A percentile compares a stretch with the other conserved stretches of the same genome.
These are phyloP conservation scores for Opeltia flavorubescens DNA, from an alignment of 495 filamentous ascomycete species.

Conservation along the genomic window DNA sequence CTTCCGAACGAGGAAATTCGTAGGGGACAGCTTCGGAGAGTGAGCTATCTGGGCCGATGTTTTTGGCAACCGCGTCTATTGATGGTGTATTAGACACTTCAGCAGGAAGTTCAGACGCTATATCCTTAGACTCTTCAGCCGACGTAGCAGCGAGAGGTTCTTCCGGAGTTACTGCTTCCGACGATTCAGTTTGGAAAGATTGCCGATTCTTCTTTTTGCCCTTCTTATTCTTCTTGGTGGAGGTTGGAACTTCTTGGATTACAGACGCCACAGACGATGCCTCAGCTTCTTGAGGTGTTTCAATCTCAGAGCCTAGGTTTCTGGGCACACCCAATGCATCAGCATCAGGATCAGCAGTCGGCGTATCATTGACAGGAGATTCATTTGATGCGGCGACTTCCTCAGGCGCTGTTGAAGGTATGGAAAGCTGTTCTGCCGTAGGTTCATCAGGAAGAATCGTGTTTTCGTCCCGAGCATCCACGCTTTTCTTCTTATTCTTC, in stretches of 20 bases:
- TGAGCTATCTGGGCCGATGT: background rate
- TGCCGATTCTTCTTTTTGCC: slow-evolving; percentile 18
- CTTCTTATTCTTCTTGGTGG: slow-evolving; percentile 23
- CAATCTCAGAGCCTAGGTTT: too few species aligned
- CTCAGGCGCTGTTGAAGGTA: too few species aligned
- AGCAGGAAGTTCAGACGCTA: too few species aligned
- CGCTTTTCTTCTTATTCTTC: slow-evolving; percentile 15
- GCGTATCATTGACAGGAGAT: too few species aligned
- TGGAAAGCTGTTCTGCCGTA: background rate
- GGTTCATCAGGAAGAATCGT: background rate
- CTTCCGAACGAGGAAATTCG: background rate
- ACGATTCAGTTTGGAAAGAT: slow-evolving; percentile 3
- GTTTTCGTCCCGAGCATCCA: background rate
- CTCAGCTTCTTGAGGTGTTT: background rate
- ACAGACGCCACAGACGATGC: background rate
- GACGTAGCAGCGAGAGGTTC: background rate
- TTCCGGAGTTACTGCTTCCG: background rate
- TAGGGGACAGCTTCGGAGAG: background rate
- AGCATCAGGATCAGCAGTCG: too few species aligned
- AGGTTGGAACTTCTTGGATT: background rate
- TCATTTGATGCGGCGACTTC: too few species aligned
- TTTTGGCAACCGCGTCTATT: too few species aligned
- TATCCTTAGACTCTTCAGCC: background rate
- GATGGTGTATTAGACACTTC: too few species aligned
- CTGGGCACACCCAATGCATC: too few species aligned